Conservation (phyloP, 495 filamentous ascomycete species). For the Hypoxylon trugodes region DNA sequence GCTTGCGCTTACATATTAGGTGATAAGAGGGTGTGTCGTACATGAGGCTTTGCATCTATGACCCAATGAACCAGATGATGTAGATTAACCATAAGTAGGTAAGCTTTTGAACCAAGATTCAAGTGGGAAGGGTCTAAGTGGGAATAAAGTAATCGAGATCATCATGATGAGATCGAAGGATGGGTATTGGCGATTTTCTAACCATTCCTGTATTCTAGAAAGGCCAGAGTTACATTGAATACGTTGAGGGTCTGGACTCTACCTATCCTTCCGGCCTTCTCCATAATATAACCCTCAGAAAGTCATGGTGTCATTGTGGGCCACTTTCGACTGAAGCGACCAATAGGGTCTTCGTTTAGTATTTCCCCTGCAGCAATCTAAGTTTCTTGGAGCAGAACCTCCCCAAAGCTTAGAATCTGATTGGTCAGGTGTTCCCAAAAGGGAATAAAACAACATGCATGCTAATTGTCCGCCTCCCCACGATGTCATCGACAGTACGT, state of each 20-base stretch:
- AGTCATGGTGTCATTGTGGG: conserved; percentile 40
- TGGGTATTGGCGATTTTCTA: background rate
- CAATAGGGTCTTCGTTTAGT: conserved; percentile 1
- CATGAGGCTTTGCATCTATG: conserved; percentile 22
- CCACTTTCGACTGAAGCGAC: background rate
- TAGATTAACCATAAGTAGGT: conserved; percentile 15
- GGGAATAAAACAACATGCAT: conserved; percentile 27
- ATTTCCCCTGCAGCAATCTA: conserved; percentile 30
- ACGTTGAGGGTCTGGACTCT: background rate
- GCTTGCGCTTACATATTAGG: conserved; percentile 12
- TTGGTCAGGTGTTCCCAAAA: conserved; percentile 33
- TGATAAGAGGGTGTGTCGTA: background rate
- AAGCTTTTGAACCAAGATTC: conserved; percentile 29
- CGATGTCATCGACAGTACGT: conserved; percentile 16
- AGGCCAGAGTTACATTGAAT: background rate
- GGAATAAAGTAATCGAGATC: conserved; percentile 32
- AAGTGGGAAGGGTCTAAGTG: background rate
- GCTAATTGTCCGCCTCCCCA: conserved; percentile 17
- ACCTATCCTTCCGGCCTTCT: too few species aligned
- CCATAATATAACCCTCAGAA: conserved; percentile 30
- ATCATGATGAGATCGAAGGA: conserved; percentile 29
- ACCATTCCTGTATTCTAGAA: conserved; percentile 7
- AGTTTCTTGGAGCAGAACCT: conserved; percentile 21
- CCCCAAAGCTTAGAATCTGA: background rate
- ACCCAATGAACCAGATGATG: conserved; percentile 6